Evolutionary conservation across 306 rosid species (phyloP).

Genomic region (Prunus mongolica): DNA sequence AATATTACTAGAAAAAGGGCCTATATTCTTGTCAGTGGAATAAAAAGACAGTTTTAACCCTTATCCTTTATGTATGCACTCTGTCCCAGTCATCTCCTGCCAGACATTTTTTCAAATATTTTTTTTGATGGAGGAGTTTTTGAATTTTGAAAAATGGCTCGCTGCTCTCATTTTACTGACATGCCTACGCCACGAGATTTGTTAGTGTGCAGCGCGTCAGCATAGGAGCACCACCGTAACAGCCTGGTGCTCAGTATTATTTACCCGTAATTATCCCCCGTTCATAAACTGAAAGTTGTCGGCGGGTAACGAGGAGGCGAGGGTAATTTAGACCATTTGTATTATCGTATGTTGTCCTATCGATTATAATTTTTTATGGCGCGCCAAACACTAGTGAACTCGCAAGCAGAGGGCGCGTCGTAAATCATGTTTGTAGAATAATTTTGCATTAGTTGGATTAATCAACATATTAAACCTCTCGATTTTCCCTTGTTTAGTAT

Average conservation of each 20-base stretch:
- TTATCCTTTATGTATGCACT: constrained; percentile 19
- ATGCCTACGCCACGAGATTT: constrained; percentile 4
- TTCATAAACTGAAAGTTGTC: constrained; percentile 20
- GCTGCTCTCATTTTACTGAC: constrained; percentile 13
- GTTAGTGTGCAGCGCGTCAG: neutral
- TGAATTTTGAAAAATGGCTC: constrained; percentile 27
- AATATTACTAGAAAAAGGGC: neutral
- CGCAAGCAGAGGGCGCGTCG: neutral
- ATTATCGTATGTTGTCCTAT: neutral
- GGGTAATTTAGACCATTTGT: constrained; percentile 17
- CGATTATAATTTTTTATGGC: neutral
- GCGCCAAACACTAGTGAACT: neutral
- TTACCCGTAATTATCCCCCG: constrained; percentile 15
- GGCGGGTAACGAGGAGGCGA: constrained; percentile 17
- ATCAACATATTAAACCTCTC: too few relatives aligned
- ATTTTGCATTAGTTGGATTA: too few relatives aligned
- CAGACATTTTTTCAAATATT: neutral
- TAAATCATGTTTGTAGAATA: too few relatives aligned
- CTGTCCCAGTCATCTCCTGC: neutral
- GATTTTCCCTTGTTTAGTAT: too few relatives aligned
- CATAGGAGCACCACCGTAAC: neutral
- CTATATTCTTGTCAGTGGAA: neutral
- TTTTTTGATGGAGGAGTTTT: neutral
- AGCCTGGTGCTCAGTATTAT: neutral
- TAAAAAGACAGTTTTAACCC: constrained; percentile 26